Percentiles rank a stretch among this genome's conserved stretches.
Conservation (phyloP, 192 early-diverging fungal genomes). For the Coemansia sp. region DNA sequence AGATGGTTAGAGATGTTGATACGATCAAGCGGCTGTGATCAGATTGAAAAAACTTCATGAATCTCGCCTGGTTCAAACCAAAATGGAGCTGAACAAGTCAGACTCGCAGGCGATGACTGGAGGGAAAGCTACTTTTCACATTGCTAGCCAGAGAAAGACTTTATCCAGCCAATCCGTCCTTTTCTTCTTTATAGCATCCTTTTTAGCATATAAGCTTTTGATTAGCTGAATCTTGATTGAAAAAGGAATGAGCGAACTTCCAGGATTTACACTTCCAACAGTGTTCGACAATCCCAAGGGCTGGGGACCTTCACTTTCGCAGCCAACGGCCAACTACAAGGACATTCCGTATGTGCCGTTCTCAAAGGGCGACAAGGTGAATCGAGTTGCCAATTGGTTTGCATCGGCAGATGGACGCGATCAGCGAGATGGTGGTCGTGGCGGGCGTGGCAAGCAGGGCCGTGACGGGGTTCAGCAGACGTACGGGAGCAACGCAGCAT, state of each 20-base stretch:
- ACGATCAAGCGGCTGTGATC: no score
- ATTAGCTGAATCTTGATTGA: neutral
- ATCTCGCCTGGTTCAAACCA: no score
- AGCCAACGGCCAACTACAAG: constrained; percentile 63
- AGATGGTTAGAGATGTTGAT: no score
- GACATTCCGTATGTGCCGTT: constrained; percentile 95
- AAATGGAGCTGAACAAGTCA: no score
- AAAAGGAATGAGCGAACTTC: constrained; percentile 43
- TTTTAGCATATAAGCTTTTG: constrained; percentile 1
- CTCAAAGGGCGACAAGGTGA: constrained; percentile 93
- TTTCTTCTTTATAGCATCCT: neutral
- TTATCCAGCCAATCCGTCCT: no score
- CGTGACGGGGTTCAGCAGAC: constrained; percentile 64
- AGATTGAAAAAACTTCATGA: no score
- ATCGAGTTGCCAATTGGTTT: constrained; percentile 93
- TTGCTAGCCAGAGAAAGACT: no score
- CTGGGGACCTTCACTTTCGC: constrained; percentile 79
- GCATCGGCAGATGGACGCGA: constrained; percentile 65
- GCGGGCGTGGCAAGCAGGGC: constrained; percentile 49
- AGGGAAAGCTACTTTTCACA: no score
- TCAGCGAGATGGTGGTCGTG: constrained; percentile 48
- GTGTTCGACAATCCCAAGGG: constrained; percentile 81
- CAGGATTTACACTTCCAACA: constrained; percentile 73
- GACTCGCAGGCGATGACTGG: no score
- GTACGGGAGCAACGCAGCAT: constrained; percentile 81